Base-by-base conservation (phyloP, 2,329 filamentous ascomycete genomes). In the Cucurbitaria berberidis region DNA sequence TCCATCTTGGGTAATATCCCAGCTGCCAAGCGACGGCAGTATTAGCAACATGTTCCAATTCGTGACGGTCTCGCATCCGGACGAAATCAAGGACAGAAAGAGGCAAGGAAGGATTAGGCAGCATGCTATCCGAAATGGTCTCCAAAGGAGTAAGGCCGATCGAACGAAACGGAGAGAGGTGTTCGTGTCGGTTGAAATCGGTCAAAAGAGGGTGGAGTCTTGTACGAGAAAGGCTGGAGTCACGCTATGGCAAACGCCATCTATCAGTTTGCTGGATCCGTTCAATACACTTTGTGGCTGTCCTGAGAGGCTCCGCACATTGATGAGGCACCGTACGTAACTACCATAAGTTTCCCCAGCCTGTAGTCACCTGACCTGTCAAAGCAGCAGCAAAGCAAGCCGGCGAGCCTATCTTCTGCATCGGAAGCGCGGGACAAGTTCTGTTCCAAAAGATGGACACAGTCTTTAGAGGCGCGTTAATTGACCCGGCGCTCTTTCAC, bases 401-500 rank as follows among this genome's bases (percentile, higher is more conserved):
- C 11, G 50, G 50, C 4, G 52, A 61, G 39, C 52, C 60, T 5
- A 39, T 61, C 8, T 60, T 60, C 29, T 57, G 60, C 32, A 42
- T 61, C 9, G 51, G 52, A 21, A 53, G 57, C n/a, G 46, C 59
- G 7, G 51, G 47, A 9, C 51, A 47, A 13, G 27, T 56, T 15
- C 56, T 55, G 38, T 58, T 57, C 22, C 49, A 60, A 22, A 54
- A 60, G 29, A 55, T 63, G 51, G 60, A 62, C n/a, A 44, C 51
- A 16, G 48, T 66, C 2, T 60, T 63, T 44, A 53, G 44, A 40
- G 55, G 53, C 16, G 55, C 60, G 3, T 49, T 62, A 29, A 53
- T 55, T 10, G 60, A 63, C 24, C 58, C 63, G 3, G 48, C 51
- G 7, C 27, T 63, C 15, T 66, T 63, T 40, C 54, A 66, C 42